phyloP scores from a whole-genome alignment of 768 basidiomycete genomes.

The Naganishia randhawae region DNA sequence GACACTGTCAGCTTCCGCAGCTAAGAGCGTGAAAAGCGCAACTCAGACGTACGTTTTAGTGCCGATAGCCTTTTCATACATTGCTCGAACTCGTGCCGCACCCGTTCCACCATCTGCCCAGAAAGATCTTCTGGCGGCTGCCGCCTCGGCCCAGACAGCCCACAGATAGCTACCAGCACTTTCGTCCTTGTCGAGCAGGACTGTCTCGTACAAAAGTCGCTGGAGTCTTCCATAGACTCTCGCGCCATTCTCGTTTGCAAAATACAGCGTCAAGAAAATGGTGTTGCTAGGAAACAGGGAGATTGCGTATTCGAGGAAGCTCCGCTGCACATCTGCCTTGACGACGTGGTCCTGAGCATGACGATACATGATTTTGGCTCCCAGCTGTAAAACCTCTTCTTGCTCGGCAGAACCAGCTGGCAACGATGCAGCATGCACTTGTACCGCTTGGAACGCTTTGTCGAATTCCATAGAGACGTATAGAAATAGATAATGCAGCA shows the following conservation, averaged over 20 bases:
- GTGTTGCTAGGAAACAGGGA: slow-evolving; percentile 51
- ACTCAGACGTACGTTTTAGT: slow-evolving; percentile 35
- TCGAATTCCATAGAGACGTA: slow-evolving; percentile 33
- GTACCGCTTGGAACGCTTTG: slow-evolving; percentile 32
- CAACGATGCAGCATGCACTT: slow-evolving; percentile 35
- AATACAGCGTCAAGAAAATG: slow-evolving; percentile 49
- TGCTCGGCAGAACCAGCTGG: slow-evolving; percentile 35
- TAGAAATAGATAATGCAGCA: slow-evolving; percentile 21
- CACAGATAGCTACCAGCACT: slow-evolving; percentile 42
- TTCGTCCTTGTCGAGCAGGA: slow-evolving; percentile 22
- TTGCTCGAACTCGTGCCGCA: slow-evolving; percentile 43
- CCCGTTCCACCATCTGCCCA: slow-evolving; percentile 41
- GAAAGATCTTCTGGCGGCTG: slow-evolving; percentile 35
- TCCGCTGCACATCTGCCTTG: slow-evolving; percentile 41
- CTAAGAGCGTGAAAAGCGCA: too few species aligned
- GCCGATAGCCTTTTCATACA: slow-evolving; percentile 48
- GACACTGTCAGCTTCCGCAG: background rate
- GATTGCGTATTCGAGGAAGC: slow-evolving; percentile 47
- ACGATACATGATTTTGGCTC: slow-evolving; percentile 43
- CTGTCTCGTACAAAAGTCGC: slow-evolving; percentile 40
- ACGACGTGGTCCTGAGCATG: slow-evolving; percentile 36
- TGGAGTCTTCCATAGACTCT: slow-evolving; percentile 50
- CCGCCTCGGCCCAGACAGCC: slow-evolving; percentile 45
- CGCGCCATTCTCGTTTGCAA: slow-evolving; percentile 46
- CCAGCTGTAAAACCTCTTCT: slow-evolving; percentile 45